Conservation (phyloP, 768 basidiomycete genomes). For the Suillus clintonianus region DNA sequence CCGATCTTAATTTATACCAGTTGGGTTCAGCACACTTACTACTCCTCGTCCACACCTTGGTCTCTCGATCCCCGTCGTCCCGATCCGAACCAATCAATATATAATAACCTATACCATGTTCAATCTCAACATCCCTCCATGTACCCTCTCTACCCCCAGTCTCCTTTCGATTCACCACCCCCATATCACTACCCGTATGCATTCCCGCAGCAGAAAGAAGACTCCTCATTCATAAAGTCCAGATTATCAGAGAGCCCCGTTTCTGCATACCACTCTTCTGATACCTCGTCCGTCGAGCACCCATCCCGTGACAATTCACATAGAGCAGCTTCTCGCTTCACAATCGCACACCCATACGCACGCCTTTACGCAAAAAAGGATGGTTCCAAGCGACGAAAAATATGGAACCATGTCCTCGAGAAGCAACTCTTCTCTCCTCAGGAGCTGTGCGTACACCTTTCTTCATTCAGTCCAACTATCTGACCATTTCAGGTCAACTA, state of each 20-base stretch:
- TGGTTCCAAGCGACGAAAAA: slow-evolving; percentile 66
- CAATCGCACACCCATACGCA: slow-evolving; percentile 67
- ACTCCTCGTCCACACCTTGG: no score
- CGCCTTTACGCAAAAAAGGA: slow-evolving; percentile 67
- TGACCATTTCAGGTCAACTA: slow-evolving; percentile 47
- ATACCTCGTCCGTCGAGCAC: slow-evolving; percentile 9
- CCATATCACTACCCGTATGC: slow-evolving; percentile 13
- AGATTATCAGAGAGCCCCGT: slow-evolving; percentile 5
- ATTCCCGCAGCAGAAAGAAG: background rate
- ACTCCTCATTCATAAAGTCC: slow-evolving; percentile 9
- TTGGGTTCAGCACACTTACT: no score
- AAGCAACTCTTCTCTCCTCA: slow-evolving; percentile 67
- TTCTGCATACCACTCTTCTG: background rate
- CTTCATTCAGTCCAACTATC: background rate
- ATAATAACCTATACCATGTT: background rate
- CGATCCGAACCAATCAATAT: background rate
- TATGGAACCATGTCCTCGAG: slow-evolving; percentile 79
- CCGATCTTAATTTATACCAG: no score
- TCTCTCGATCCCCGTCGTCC: background rate
- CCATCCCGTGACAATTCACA: slow-evolving; percentile 15
- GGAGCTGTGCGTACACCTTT: slow-evolving; percentile 53
- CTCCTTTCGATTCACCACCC: slow-evolving; percentile 3
- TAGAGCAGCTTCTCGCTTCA: slow-evolving; percentile 25
- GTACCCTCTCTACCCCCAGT: background rate
- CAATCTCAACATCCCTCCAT: background rate